phyloP scores from a whole-genome alignment of 176 grass and related monocot species.

The Zoysia pacifica region DNA sequence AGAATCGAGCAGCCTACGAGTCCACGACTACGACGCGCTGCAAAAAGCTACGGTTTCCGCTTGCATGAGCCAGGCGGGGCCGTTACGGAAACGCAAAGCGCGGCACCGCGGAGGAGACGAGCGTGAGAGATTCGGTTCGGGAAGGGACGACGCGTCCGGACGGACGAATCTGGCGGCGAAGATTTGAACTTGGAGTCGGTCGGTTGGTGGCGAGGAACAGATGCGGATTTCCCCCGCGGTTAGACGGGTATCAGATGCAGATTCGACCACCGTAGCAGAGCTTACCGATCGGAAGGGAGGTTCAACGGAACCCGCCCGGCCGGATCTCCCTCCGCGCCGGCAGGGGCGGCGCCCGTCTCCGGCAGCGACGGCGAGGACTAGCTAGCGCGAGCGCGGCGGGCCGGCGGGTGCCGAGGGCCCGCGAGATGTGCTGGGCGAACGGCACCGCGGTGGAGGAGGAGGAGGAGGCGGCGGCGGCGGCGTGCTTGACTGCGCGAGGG shows the following conservation, averaged over 20 bases:
- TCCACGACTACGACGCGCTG: background rate
- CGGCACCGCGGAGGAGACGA: background rate
- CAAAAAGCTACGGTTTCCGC: background rate
- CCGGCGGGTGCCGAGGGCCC: no score
- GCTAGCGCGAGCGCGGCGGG: background rate
- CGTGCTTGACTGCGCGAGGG: slow-evolving; percentile 11
- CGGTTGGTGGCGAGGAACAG: background rate
- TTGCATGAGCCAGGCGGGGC: no score
- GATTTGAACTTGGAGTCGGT: slow-evolving; percentile 31
- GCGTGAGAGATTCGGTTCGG: background rate
- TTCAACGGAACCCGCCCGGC: background rate
- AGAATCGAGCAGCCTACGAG: background rate
- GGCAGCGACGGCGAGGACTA: background rate
- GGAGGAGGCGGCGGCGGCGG: background rate
- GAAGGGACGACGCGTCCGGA: background rate
- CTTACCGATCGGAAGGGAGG: slow-evolving; percentile 20
- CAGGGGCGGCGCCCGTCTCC: no score
- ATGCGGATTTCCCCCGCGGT: slow-evolving; percentile 20
- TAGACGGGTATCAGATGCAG: background rate
- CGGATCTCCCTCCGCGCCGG: slow-evolving; percentile 6
- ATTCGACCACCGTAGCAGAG: background rate
- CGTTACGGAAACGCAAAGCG: no score
- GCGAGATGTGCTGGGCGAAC: background rate
- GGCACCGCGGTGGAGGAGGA: background rate
- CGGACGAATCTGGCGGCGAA: slow-evolving; percentile 24